Evolutionary conservation across 768 basidiomycete species (phyloP), one percentile per base, ranked within the genome.

Genomic region (Rubroboletus pulcherrimus): DNA sequence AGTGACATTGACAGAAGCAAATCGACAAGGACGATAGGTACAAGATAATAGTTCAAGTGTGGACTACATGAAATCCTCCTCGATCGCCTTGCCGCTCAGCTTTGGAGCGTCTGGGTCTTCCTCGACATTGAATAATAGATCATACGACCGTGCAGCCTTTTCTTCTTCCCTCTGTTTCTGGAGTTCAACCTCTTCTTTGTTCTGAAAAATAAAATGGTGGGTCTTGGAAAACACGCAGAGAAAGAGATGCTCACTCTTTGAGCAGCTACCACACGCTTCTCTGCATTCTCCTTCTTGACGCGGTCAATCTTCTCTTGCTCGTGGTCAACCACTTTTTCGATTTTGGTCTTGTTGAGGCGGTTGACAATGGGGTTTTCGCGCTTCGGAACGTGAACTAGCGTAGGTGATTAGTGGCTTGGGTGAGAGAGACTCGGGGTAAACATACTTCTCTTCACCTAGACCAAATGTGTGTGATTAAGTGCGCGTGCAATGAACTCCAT

Each of bases 301-400:
- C 96, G 81, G 31, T 93, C 93, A 29, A 92, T 75, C 24, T 80
- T 79, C 62, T 96, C 95, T 61, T 87, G 84, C 66, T 98, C 96
- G 64, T 98, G 95, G 63, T 98, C 91, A 24, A 97, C 91, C 35
- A 81, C 78, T 30, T 77, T 80, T 72, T 92, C 92, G 49, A 82
- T 74, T 65, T 95, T 98, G 14, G 95, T 98, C 75, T 96, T 97
- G 73, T 91, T 94, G 41, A 98, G 75, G 29, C 95, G 84, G 66
- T 98, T 98, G 34, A 98, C 89, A 55, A 96, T 89, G 4, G 77
- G 62, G 67, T 99, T 99, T 60, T 96, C 90, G 33, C 95, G 85
- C 54, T 85, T 85, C 1, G 79, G 69, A 7, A 98, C 77, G 65
- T 96, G 80, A 1, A 93, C 92, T 93, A 56, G 24, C 26, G 8